These are phyloP conservation scores for Saccharomyces paradoxus DNA, from an alignment of 805 yeast species.

Conservation along the genomic window DNA sequence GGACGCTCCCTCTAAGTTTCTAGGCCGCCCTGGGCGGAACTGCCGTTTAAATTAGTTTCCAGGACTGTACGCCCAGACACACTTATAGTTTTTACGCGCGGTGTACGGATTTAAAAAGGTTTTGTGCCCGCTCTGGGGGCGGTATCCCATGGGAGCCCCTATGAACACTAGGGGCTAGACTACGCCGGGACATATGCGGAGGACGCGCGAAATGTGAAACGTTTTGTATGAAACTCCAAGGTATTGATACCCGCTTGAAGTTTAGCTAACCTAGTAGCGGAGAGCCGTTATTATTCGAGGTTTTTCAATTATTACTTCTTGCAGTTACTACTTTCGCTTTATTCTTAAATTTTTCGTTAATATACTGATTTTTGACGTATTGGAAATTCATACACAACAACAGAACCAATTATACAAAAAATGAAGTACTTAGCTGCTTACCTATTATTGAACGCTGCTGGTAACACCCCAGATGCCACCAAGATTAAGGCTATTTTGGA, in stretches of 20 bases:
- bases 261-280: not conserved
- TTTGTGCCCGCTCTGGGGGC: not conserved
- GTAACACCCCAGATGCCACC: conserved; percentile 88
- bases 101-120: not conserved
- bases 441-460: conserved; percentile 95
- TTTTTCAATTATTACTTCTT: not conserved
- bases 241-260: not conserved
- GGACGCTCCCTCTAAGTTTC: not conserved
- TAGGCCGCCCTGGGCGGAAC: not conserved
- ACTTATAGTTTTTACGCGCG: not conserved
- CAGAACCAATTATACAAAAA: conserved; percentile 9
- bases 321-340: not conserved
- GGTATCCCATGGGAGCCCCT: not conserved
- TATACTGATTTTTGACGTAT: not conserved
- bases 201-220: not conserved
- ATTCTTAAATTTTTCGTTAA: not conserved
- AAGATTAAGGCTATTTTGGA: conserved; percentile 83
- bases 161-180: not conserved
- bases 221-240: not conserved
- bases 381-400: not conserved
- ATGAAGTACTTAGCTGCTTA: conserved; percentile 99
- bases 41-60: not conserved
- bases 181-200: not conserved
- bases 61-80: not conserved
- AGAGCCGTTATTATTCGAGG: not conserved